Evolutionary conservation across 805 yeast genomes (phyloP).

Genomic region (Nakazawaea anatomiae): DNA sequence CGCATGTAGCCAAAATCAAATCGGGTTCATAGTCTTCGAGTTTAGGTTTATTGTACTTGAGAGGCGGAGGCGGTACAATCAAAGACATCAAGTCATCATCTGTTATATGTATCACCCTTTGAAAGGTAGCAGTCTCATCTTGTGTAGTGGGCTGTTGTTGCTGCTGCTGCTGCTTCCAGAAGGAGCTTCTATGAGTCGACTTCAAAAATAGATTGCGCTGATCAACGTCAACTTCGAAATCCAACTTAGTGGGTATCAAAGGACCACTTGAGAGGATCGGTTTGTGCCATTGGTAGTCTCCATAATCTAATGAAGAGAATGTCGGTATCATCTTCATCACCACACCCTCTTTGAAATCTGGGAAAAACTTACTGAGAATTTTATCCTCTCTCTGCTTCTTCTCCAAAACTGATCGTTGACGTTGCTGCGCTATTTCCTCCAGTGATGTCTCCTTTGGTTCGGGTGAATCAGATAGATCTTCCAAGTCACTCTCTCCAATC

Average conservation of each 20-base stretch:
- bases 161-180: conserved; percentile 3
- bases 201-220: conserved; percentile 41
- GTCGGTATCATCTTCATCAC: conserved; percentile 60
- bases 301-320: conserved; percentile 55
- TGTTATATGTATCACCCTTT: conserved; percentile 20
- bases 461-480: conserved; percentile 15
- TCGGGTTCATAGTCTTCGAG: conserved; percentile 44
- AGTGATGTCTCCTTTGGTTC: conserved; percentile 11
- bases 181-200: conserved; percentile 10
- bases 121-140: conserved; percentile 14
- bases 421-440: conserved; percentile 10
- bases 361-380: conserved; percentile 47
- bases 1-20: conserved; percentile 61
- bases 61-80: conserved; percentile 12
- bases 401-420: conserved; percentile 16
- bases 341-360: conserved; percentile 50
- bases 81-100: conserved; percentile 21
- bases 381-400: conserved; percentile 27
- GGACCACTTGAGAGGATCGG: conserved; percentile 40
- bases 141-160: not conserved
- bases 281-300: conserved; percentile 43
- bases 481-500: conserved; percentile 13
- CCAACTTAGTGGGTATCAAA: conserved; percentile 51
- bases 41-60: conserved; percentile 16
- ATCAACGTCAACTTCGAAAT: conserved; percentile 63